Percentiles rank a stretch among this genome's conserved stretches.
Evolutionary conservation across 2,329 filamentous ascomycete genomes (phyloP).

Genomic region (Rhynchosporium graminicola): DNA sequence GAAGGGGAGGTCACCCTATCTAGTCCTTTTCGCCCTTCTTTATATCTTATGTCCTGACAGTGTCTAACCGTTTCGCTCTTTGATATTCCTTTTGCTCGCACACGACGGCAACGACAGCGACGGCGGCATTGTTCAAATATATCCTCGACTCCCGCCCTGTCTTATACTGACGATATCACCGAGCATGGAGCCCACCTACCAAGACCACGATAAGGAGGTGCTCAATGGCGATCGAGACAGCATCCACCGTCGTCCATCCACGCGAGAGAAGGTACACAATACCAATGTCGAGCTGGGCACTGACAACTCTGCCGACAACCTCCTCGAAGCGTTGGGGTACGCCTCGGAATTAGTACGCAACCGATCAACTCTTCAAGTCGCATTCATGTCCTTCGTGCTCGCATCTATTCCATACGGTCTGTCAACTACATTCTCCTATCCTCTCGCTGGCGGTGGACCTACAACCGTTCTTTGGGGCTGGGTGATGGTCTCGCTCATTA

Average conservation of each 20-base stretch:
- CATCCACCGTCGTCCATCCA: slow-evolving; percentile 8
- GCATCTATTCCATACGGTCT: slow-evolving; percentile 72
- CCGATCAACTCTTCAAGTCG: slow-evolving; percentile 67
- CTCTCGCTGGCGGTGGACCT: slow-evolving; percentile 65
- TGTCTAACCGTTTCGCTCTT: neutral
- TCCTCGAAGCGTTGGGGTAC: slow-evolving; percentile 66
- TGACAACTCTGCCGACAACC: slow-evolving; percentile 52
- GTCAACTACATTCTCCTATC: slow-evolving; percentile 65
- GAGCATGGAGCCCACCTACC: slow-evolving; percentile 7
- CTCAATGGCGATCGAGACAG: neutral
- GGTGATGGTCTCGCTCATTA: slow-evolving; percentile 67
- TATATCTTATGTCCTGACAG: neutral
- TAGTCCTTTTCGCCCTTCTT: neutral
- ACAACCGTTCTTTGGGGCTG: slow-evolving; percentile 74
- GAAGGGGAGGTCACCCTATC: neutral
- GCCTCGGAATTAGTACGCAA: slow-evolving; percentile 64
- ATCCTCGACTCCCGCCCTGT: neutral
- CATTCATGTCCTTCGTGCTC: slow-evolving; percentile 76
- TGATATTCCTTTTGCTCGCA: neutral
- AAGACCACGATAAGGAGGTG: slow-evolving; percentile 4
- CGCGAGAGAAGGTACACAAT: slow-evolving; percentile 13
- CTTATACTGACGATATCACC: slow-evolving; percentile 3
- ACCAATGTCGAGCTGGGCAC: slow-evolving; percentile 2
- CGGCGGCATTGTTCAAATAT: neutral
- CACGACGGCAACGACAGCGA: neutral